Conservation (phyloP, 352 stramenopile species). For the Globisporangium solare region DNA sequence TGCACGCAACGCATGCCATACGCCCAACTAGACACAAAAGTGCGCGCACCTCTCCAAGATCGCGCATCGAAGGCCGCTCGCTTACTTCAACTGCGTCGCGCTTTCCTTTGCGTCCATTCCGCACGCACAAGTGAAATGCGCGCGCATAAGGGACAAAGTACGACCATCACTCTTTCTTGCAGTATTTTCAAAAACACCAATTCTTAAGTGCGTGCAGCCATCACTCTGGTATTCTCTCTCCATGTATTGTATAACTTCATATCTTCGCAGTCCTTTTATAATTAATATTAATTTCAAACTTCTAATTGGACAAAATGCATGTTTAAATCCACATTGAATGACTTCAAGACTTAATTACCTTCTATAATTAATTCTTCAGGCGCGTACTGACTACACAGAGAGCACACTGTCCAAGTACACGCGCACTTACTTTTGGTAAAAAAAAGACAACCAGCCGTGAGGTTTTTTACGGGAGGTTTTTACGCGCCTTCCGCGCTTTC, state of each 20-base stretch:
- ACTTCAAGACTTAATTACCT: no score
- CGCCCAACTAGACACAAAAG: no score
- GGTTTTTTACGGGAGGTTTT: slow-evolving; percentile 13
- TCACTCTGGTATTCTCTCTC: not conserved
- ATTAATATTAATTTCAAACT: no score
- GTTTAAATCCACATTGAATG: no score
- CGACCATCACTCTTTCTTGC: not conserved
- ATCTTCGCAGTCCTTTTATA: no score
- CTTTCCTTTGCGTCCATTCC: not conserved
- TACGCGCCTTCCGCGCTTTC: not conserved
- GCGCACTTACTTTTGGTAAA: not conserved
- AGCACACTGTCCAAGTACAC: no score
- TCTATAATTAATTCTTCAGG: no score
- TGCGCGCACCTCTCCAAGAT: not conserved
- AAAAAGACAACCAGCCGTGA: not conserved
- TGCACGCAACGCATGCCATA: no score
- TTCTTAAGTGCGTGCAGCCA: not conserved
- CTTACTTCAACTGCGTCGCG: not conserved
- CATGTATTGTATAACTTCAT: no score
- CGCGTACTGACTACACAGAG: no score
- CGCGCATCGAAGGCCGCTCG: not conserved
- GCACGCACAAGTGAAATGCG: not conserved
- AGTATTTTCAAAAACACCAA: not conserved
- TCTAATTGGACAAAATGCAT: no score
- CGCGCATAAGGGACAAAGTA: not conserved